Percentiles rank a stretch among this genome's conserved stretches.
phyloP scores from a whole-genome alignment of 257 asterid species.

The Salvia miltiorrhiza region DNA sequence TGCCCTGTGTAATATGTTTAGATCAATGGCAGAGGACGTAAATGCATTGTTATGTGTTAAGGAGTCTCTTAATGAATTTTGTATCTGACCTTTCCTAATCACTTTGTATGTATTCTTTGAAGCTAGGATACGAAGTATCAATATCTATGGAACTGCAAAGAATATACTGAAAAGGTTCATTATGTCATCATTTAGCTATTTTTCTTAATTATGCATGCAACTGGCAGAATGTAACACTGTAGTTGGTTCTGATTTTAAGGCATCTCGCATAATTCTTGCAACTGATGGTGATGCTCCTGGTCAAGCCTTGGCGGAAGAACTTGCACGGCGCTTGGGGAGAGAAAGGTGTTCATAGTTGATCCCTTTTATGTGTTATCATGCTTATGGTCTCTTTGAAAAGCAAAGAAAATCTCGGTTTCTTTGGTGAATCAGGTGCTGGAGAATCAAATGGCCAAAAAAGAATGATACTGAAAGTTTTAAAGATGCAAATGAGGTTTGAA shows the following conservation, averaged over 20 bases:
- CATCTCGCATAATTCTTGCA: conserved; percentile 96
- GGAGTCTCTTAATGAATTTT: not conserved
- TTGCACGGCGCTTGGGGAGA: conserved; percentile 96
- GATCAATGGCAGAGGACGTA: not conserved
- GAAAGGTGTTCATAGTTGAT: conserved; percentile 52
- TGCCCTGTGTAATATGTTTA: conserved; percentile 1
- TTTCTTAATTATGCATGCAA: conserved; percentile 19
- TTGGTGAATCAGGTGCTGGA: conserved; percentile 82
- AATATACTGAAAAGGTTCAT: conserved; percentile 67
- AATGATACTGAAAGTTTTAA: conserved; percentile 52
- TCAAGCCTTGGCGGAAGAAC: conserved; percentile 97
- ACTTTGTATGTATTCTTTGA: conserved; percentile 42
- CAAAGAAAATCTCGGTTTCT: conserved; percentile 12
- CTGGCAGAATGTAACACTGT: conserved; percentile 22
- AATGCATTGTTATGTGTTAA: conserved; percentile 4
- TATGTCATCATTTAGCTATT: not conserved
- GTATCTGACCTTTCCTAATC: conserved; percentile 38
- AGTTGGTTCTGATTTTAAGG: conserved; percentile 39
- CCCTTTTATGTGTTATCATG: not conserved
- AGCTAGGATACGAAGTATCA: conserved; percentile 89
- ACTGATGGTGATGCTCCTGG: conserved; percentile 95
- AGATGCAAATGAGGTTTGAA: conserved; percentile 94
- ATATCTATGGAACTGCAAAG: conserved; percentile 97
- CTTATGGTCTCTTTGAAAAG: not conserved
- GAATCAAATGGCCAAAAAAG: conserved; percentile 92